Evolutionary conservation across 2,329 filamentous ascomycete species (phyloP).

Genomic region (Graphilbum fragrans): DNA sequence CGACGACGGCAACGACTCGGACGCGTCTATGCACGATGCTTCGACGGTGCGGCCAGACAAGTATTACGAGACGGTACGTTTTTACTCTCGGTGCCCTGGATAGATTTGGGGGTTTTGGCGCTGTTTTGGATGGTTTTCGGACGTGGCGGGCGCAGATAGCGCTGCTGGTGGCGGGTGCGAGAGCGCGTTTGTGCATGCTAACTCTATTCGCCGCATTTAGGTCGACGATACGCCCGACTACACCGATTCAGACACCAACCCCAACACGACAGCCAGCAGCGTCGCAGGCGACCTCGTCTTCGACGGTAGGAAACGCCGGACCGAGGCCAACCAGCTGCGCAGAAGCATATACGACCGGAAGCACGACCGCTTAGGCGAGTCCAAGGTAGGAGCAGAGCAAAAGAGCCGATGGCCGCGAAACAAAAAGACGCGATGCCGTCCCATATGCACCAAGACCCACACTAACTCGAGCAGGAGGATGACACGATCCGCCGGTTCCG

Average conservation of each 20-base stretch:
- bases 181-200: too few species aligned
- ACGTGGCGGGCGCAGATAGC: too few species aligned
- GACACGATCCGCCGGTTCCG: constrained; percentile 89
- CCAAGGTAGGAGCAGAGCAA: constrained; percentile 75
- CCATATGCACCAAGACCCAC: too few species aligned
- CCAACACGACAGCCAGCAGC: constrained; percentile 68
- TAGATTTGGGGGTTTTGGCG: background rate
- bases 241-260: constrained; percentile 55
- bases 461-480: constrained; percentile 53
- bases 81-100: background rate
- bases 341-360: constrained; percentile 93
- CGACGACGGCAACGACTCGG: constrained; percentile 39
- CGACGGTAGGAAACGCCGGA: constrained; percentile 76
- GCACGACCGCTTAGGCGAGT: constrained; percentile 81
- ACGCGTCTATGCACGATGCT: constrained; percentile 53
- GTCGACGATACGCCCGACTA: constrained; percentile 56
- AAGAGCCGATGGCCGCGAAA: too few species aligned
- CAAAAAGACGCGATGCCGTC: too few species aligned
- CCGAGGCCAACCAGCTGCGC: constrained; percentile 78
- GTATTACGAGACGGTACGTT: constrained; percentile 37
- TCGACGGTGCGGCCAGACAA: constrained; percentile 28
- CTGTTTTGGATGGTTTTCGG: background rate
- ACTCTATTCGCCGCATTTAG: constrained; percentile 16
- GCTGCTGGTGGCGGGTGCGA: too few species aligned
- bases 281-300: constrained; percentile 59